phyloP scores from a whole-genome alignment of 176 grass and related monocot genomes.

The Puya raimondii region DNA sequence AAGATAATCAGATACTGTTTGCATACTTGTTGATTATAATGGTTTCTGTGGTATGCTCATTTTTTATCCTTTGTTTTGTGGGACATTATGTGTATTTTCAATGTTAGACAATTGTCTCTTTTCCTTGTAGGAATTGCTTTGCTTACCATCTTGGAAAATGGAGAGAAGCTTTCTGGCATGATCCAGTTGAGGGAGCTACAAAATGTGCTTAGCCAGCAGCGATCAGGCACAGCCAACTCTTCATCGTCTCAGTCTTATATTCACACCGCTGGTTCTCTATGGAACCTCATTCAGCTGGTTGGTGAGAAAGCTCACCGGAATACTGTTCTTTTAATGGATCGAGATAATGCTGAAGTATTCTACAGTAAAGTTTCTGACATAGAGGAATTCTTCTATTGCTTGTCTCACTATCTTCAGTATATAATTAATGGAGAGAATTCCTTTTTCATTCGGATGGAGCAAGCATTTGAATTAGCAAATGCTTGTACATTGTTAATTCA shows the following conservation, averaged over 20 bases:
- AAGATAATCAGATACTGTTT: too few species aligned
- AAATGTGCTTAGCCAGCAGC: constrained; percentile 54
- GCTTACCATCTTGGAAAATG: constrained; percentile 92
- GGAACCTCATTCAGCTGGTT: constrained; percentile 91
- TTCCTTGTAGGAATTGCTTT: constrained; percentile 51
- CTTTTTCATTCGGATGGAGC: constrained; percentile 55
- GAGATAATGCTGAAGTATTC: constrained; percentile 98
- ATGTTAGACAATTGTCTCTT: neutral
- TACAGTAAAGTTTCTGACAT: constrained; percentile 90
- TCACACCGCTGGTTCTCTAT: constrained; percentile 51
- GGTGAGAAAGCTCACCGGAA: constrained; percentile 94
- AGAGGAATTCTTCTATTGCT: constrained; percentile 84
- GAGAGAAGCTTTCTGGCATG: constrained; percentile 91
- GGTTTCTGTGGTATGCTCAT: neutral
- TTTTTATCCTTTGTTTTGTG: neutral
- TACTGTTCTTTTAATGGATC: constrained; percentile 88
- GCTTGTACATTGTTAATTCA: constrained; percentile 53
- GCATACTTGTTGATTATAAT: neutral
- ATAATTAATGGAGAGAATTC: constrained; percentile 52
- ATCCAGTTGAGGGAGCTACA: constrained; percentile 88
- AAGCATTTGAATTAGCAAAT: constrained; percentile 73
- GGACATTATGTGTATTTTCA: neutral
- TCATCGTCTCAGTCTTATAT: constrained; percentile 42
- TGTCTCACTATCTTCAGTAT: constrained; percentile 67
- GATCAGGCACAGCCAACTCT: constrained; percentile 17